Evolutionary conservation across 129 eudicot genomes (phyloP).

Genomic region (Flaveria bidentis): DNA sequence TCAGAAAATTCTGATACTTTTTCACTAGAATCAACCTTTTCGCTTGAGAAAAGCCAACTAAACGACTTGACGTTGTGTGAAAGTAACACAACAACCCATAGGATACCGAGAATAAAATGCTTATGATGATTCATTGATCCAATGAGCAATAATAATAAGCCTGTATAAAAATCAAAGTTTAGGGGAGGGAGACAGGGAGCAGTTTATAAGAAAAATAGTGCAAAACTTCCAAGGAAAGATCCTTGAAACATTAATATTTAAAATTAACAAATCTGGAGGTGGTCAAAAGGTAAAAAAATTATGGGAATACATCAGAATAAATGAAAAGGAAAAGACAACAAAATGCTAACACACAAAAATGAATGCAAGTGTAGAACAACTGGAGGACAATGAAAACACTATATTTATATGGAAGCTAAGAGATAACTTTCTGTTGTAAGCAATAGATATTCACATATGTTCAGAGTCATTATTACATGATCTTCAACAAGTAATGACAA

Average conservation of each 20-base stretch:
- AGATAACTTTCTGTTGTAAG: neutral
- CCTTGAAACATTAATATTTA: neutral
- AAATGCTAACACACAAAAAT: neutral
- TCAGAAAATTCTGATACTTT: neutral
- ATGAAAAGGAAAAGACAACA: too few species aligned
- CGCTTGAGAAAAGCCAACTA: conserved; percentile 15
- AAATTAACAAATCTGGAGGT: neutral
- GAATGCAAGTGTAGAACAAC: neutral
- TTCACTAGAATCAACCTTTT: conserved; percentile 2
- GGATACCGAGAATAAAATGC: neutral
- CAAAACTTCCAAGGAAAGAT: neutral
- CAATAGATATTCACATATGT: conserved; percentile 24
- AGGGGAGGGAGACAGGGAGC: neutral
- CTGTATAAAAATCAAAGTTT: neutral
- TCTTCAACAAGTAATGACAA: neutral
- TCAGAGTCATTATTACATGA: conserved; percentile 9
- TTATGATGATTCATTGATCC: conserved; percentile 15
- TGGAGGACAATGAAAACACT: neutral
- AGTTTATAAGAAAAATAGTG: neutral
- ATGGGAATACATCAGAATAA: neutral
- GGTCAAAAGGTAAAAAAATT: neutral
- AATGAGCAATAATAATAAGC: neutral
- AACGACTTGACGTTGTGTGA: neutral
- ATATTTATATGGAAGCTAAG: too few species aligned
- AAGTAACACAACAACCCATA: conserved; percentile 14